A percentile compares a stretch with the other conserved stretches of the same genome.
These are phyloP conservation scores for Rosa multiflora DNA, from an alignment of 306 rosid genomes.

Conservation along the genomic window DNA sequence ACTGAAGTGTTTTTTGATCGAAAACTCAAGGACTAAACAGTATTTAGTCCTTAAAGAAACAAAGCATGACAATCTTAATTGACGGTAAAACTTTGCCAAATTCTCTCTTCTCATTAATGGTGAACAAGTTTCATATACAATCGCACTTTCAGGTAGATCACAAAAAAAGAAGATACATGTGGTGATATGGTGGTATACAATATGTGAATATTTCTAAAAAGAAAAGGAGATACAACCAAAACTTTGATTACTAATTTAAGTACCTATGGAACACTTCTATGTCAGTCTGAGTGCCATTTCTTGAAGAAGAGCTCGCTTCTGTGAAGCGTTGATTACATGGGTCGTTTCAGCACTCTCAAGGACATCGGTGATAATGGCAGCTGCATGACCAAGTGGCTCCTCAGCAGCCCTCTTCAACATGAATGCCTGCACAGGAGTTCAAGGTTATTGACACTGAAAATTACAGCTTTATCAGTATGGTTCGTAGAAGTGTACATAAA, in stretches of 20 bases:
- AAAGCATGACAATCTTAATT: neutral
- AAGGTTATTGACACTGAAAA: neutral
- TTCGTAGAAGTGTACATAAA: neutral
- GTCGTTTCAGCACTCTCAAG: slow-evolving; percentile 92
- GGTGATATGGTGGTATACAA: slow-evolving; percentile 16
- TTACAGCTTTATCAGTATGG: neutral
- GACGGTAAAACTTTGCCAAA: slow-evolving; percentile 16
- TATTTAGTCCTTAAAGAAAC: neutral
- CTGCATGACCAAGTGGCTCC: slow-evolving; percentile 99
- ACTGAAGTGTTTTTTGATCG: too few species aligned
- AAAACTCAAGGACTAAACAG: too few species aligned
- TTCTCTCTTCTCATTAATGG: slow-evolving; percentile 40
- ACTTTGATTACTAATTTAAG: slow-evolving; percentile 31
- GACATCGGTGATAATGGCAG: slow-evolving; percentile 90
- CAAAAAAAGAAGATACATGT: slow-evolving; percentile 27
- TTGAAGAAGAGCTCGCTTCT: slow-evolving; percentile 94
- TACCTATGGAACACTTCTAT: slow-evolving; percentile 31
- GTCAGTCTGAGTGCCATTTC: slow-evolving; percentile 92
- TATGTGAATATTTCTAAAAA: slow-evolving; percentile 2
- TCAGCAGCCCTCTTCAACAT: slow-evolving; percentile 89
- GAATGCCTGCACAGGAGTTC: slow-evolving; percentile 62
- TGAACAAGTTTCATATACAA: slow-evolving; percentile 55
- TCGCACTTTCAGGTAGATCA: slow-evolving; percentile 45
- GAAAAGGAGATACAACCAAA: slow-evolving; percentile 38
- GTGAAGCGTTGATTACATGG: slow-evolving; percentile 78